Evolutionary conservation across 208 protist species (phyloP).

Genomic region (Trypanosomatidae sp.): DNA sequence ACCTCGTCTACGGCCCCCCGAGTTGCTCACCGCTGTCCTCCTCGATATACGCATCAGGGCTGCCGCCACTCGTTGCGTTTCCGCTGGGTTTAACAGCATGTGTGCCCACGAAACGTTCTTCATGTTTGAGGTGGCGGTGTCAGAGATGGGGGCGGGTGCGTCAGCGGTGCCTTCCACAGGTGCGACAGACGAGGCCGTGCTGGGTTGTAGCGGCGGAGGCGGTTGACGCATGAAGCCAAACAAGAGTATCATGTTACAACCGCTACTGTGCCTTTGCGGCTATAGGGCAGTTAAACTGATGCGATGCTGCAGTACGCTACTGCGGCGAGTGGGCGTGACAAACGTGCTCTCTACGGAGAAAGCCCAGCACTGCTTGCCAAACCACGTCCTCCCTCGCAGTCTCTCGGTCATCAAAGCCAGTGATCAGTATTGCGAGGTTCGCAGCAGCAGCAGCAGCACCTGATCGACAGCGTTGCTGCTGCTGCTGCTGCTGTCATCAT

Average conservation of each 20-base stretch:
- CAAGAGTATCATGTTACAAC: neutral
- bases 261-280: neutral
- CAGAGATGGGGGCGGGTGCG: no score
- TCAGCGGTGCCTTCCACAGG: no score
- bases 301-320: constrained; percentile 6
- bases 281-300: neutral
- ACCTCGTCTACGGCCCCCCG: neutral
- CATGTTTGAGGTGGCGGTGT: no score
- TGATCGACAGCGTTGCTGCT: neutral
- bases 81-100: no score
- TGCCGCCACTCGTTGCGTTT: no score
- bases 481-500: neutral
- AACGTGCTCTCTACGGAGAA: neutral
- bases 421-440: neutral
- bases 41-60: no score
- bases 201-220: no score
- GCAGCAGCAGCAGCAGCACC: neutral
- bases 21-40: neutral
- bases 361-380: neutral
- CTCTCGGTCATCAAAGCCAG: neutral
- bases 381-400: neutral
- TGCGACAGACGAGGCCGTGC: neutral
- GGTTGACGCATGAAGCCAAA: constrained; percentile 13
- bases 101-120: no score
- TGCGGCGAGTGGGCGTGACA: neutral